A percentile compares a stretch with the other conserved stretches of the same genome.
Conservation (phyloP, 768 basidiomycete genomes). For the Suillus clintonianus region DNA sequence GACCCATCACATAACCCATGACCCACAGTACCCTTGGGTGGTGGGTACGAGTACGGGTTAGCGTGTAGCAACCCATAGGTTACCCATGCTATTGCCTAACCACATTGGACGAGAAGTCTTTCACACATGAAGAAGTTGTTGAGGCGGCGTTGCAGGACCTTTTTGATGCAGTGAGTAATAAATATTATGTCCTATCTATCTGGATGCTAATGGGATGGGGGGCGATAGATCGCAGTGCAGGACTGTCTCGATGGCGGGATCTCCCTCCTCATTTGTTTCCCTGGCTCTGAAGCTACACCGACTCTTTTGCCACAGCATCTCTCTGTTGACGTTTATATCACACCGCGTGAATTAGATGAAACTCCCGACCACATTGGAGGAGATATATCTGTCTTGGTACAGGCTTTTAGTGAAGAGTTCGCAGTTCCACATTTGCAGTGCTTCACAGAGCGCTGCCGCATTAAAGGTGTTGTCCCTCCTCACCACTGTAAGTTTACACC, state of each 20-base stretch:
- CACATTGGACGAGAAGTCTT: not conserved
- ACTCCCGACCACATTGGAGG: not conserved
- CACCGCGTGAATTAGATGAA: not conserved
- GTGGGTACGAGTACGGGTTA: not conserved
- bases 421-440: conserved; percentile 3
- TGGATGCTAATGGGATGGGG: not conserved
- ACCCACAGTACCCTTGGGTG: not conserved
- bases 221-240: conserved; percentile 8
- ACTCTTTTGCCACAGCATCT: conserved; percentile 2
- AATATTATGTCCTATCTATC: not conserved
- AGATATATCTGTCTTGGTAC: conserved; percentile 6
- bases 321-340: conserved; percentile 9
- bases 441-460: conserved; percentile 1
- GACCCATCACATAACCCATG: not conserved
- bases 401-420: conserved; percentile 11
- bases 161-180: conserved; percentile 9
- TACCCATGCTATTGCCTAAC: not conserved
- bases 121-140: not conserved
- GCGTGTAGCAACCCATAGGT: not conserved
- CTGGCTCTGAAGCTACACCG: not conserved
- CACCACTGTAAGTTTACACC: not conserved
- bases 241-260: conserved; percentile 13
- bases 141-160: conserved; percentile 5
- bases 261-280: conserved; percentile 4
- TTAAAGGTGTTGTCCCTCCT: not conserved